Percentiles rank a stretch among this genome's conserved stretches.
Conservation (phyloP, 2,329 filamentous ascomycete species). For the Xylariaceae sp. region DNA sequence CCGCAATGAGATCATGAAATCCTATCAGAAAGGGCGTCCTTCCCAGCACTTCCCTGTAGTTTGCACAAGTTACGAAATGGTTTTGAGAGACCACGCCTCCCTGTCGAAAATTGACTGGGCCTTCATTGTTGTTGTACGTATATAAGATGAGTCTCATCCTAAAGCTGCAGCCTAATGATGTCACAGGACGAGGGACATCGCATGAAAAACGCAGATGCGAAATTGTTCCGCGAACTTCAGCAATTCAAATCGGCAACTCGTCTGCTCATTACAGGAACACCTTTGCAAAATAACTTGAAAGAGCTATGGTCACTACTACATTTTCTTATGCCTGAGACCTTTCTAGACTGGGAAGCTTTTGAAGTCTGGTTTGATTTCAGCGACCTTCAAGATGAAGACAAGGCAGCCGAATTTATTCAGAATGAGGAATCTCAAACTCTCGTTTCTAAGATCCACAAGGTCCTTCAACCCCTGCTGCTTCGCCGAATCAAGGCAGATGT, state of each 20-base stretch:
- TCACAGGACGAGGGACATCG: slow-evolving; percentile 85
- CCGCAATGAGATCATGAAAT: slow-evolving; percentile 62
- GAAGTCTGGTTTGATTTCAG: slow-evolving; percentile 98
- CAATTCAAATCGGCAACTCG: slow-evolving; percentile 87
- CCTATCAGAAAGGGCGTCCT: slow-evolving; percentile 58
- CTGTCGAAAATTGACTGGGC: slow-evolving; percentile 88
- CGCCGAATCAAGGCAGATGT: slow-evolving; percentile 91
- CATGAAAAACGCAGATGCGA: slow-evolving; percentile 94
- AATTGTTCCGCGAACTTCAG: slow-evolving; percentile 82
- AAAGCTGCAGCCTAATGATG: slow-evolving; percentile 13
- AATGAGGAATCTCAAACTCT: slow-evolving; percentile 74
- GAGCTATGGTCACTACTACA: slow-evolving; percentile 94
- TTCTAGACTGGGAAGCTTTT: slow-evolving; percentile 89
- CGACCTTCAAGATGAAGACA: slow-evolving; percentile 77
- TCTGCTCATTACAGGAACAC: slow-evolving; percentile 89
- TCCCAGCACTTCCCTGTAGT: slow-evolving; percentile 78
- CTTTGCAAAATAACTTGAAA: slow-evolving; percentile 89
- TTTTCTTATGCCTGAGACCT: slow-evolving; percentile 88
- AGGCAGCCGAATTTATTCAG: slow-evolving; percentile 72
- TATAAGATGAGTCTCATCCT: not conserved
- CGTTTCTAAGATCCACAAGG: slow-evolving; percentile 84
- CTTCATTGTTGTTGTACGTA: slow-evolving; percentile 84
- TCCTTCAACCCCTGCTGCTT: slow-evolving; percentile 85
- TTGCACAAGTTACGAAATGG: slow-evolving; percentile 94
- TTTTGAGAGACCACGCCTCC: slow-evolving; percentile 80